Evolutionary conservation across 495 filamentous ascomycete species (phyloP).

Genomic region (Filosporella fistucella): DNA sequence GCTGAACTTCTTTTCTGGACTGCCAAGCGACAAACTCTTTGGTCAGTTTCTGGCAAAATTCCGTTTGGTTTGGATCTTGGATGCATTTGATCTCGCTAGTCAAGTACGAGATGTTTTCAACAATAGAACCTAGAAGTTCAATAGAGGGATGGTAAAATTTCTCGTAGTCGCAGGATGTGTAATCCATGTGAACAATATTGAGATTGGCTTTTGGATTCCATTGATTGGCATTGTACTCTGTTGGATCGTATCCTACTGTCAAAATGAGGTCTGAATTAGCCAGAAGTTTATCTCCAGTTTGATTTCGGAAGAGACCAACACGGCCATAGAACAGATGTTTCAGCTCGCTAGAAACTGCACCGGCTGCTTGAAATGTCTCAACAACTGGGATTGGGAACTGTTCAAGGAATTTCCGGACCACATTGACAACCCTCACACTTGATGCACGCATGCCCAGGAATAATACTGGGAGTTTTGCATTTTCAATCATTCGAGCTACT

Average conservation of each 20-base stretch:
- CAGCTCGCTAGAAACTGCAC: conserved; percentile 29
- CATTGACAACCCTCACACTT: conserved; percentile 23
- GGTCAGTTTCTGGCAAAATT: too few relatives aligned
- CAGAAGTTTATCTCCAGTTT: conserved; percentile 32
- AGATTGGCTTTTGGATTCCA: conserved; percentile 28
- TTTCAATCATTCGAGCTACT: conserved; percentile 24
- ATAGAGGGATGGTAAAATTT: too few relatives aligned
- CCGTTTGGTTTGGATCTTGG: too few relatives aligned
- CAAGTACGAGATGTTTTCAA: too few relatives aligned
- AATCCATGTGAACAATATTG: conserved; percentile 31
- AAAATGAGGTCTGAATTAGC: conserved; percentile 30
- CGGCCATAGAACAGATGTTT: conserved; percentile 33
- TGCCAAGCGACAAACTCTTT: too few relatives aligned
- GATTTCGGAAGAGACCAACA: conserved; percentile 36
- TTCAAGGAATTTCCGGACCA: conserved; percentile 28
- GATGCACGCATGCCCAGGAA: conserved; percentile 31
- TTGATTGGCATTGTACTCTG: conserved; percentile 31
- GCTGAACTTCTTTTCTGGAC: too few relatives aligned
- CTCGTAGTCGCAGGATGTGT: conserved; percentile 24
- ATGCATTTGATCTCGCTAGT: too few relatives aligned
- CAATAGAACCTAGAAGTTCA: too few relatives aligned
- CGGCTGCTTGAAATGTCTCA: conserved; percentile 38
- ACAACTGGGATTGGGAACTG: conserved; percentile 31
- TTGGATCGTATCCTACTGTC: conserved; percentile 34
- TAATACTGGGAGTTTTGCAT: conserved; percentile 31